Evolutionary conservation across 768 basidiomycete species (phyloP).

Genomic region (Cystobasidium tubakii): DNA sequence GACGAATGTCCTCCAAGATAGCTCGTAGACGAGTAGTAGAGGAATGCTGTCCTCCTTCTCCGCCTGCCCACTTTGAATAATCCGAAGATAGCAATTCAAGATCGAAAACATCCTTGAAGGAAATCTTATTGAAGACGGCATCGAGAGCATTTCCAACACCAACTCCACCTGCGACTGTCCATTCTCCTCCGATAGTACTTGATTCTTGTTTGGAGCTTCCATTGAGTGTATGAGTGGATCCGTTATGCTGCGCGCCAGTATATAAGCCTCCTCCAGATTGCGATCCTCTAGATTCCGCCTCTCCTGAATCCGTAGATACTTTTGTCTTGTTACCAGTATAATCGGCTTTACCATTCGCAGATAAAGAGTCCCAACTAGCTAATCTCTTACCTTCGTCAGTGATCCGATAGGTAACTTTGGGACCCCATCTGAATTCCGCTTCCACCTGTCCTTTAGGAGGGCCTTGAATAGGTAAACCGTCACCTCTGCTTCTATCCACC

Average conservation of each 20-base stretch:
- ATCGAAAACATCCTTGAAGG: slow-evolving; percentile 44
- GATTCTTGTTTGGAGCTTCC: neutral
- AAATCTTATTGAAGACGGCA: slow-evolving; percentile 25
- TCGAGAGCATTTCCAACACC: slow-evolving; percentile 39
- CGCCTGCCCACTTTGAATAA: slow-evolving; percentile 38
- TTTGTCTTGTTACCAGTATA: neutral
- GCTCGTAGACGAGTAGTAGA: slow-evolving; percentile 84
- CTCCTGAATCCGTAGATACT: slow-evolving; percentile 44
- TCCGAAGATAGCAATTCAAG: slow-evolving; percentile 14
- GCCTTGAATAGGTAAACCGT: slow-evolving; percentile 28
- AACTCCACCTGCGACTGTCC: slow-evolving; percentile 34
- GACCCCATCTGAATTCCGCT: slow-evolving; percentile 92
- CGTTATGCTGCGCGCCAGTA: neutral
- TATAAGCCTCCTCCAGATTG: neutral
- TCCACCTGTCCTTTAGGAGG: slow-evolving; percentile 37
- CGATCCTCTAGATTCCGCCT: neutral
- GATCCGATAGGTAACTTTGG: slow-evolving; percentile 88
- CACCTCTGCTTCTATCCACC: slow-evolving; percentile 16
- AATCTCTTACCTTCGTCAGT: slow-evolving; percentile 82
- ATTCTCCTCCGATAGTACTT: slow-evolving; percentile 21
- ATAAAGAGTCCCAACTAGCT: slow-evolving; percentile 69
- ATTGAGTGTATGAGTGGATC: slow-evolving; percentile 29
- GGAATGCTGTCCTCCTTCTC: slow-evolving; percentile 62
- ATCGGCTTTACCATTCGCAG: slow-evolving; percentile 47
- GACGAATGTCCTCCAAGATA: slow-evolving; percentile 84